phyloP scores from a whole-genome alignment of 345 rosid genomes.

The Boechera divaricarpa region DNA sequence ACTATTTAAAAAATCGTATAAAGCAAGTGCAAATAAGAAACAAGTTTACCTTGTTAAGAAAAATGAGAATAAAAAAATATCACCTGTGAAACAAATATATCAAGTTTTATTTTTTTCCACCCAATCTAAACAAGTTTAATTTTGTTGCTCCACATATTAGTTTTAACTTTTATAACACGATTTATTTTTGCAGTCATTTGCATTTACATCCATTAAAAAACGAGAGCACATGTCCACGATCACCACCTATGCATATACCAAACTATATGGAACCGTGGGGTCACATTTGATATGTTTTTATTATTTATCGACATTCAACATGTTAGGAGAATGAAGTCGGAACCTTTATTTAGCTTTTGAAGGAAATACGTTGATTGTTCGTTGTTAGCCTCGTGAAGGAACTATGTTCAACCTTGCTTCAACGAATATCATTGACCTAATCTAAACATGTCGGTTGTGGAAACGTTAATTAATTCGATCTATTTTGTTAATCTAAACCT shows the following conservation, averaged over 20 bases:
- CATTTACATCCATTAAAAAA: conserved; percentile 9
- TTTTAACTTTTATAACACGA: not conserved
- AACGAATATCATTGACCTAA: conserved; percentile 32
- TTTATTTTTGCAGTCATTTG: conserved; percentile 15
- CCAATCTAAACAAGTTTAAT: not conserved
- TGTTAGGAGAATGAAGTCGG: conserved; percentile 32
- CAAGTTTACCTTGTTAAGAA: not conserved
- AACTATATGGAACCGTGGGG: conserved; percentile 34
- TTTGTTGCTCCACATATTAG: conserved; percentile 8
- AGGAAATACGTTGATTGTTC: conserved; percentile 28
- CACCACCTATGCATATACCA: conserved; percentile 35
- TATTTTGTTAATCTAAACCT: not conserved
- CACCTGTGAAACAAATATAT: not conserved
- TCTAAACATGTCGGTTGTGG: conserved; percentile 14
- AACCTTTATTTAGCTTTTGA: conserved; percentile 26
- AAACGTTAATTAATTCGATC: not conserved
- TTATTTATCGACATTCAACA: conserved; percentile 39
- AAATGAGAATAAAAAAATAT: not conserved
- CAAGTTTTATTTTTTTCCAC: not conserved
- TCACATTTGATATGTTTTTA: conserved; percentile 36
- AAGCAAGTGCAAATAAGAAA: not conserved
- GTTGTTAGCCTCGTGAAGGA: conserved; percentile 26
- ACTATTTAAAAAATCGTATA: not conserved
- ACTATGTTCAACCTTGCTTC: conserved; percentile 31
- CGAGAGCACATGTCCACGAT: conserved; percentile 40